A percentile compares a stretch with the other conserved stretches of the same genome.
Conservation (phyloP, 768 basidiomycete genomes). For the Amanita molliuscula region DNA sequence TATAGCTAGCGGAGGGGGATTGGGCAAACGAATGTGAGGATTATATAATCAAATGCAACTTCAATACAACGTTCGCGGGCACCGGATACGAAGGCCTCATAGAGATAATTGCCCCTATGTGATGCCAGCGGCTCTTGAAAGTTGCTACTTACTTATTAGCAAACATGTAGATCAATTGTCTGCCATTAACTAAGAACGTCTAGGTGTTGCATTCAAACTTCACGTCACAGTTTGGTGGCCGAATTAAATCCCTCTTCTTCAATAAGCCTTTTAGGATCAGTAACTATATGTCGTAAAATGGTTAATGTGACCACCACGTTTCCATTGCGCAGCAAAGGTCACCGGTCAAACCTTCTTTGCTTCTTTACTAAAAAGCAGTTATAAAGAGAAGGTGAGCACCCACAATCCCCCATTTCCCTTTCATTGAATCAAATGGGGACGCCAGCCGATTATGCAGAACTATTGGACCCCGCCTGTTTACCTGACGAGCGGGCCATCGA, state of each 20-base stretch:
- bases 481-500: not conserved
- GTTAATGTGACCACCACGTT: not conserved
- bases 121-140: too few relatives aligned
- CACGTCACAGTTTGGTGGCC: too few relatives aligned
- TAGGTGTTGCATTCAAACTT: too few relatives aligned
- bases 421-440: not conserved
- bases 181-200: too few relatives aligned
- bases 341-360: not conserved
- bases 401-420: not conserved
- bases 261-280: not conserved
- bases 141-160: too few relatives aligned
- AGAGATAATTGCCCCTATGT: too few relatives aligned
- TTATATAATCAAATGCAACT: too few relatives aligned
- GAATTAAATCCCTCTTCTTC: too few relatives aligned
- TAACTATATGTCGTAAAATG: not conserved
- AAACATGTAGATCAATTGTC: too few relatives aligned
- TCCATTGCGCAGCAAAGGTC: not conserved
- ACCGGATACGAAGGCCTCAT: too few relatives aligned
- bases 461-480: not conserved
- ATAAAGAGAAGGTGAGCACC: not conserved
- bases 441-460: not conserved
- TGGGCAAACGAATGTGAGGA: not conserved
- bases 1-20: not conserved
- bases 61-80: too few relatives aligned
- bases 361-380: not conserved